A percentile compares a stretch with the other conserved stretches of the same genome.
phyloP scores from a whole-genome alignment of 2,329 filamentous ascomycete species.

The Fusarium incarnatum region DNA sequence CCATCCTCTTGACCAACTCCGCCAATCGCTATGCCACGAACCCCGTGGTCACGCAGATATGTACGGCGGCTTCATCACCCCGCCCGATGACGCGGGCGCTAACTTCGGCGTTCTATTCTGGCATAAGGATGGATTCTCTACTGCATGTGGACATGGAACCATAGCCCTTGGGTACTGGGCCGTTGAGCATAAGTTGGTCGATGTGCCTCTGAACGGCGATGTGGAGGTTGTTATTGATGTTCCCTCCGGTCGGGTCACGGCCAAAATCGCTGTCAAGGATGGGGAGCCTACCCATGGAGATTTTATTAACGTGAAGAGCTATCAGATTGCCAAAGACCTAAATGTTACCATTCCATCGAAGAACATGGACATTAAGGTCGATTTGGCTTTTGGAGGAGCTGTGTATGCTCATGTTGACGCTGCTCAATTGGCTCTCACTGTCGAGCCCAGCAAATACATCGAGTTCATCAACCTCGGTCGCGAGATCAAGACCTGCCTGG shows the following conservation, averaged over 20 bases:
- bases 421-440: conserved; percentile 11
- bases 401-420: conserved; percentile 31
- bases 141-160: conserved; percentile 45
- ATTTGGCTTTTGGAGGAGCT: conserved; percentile 29
- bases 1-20: conserved; percentile 26
- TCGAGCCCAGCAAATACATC: conserved; percentile 12
- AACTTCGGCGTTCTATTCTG: conserved; percentile 46
- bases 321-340: conserved; percentile 21
- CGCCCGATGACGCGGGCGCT: conserved; percentile 37
- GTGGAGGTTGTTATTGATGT: conserved; percentile 37
- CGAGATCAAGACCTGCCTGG: conserved; percentile 32
- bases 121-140: conserved; percentile 48
- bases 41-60: conserved; percentile 40
- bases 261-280: neutral
- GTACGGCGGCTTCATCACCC: conserved; percentile 45
- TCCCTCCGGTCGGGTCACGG: conserved; percentile 28
- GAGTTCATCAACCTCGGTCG: conserved; percentile 35
- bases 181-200: conserved; percentile 6
- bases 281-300: conserved; percentile 20
- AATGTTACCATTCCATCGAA: conserved; percentile 1
- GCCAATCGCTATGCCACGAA: conserved; percentile 35
- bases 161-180: conserved; percentile 47
- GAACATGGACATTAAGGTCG: neutral
- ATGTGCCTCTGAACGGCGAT: neutral
- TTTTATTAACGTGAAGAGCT: conserved; percentile 37